Conservation (phyloP, 331 rosid species). For the Telfairia occidentalis region DNA sequence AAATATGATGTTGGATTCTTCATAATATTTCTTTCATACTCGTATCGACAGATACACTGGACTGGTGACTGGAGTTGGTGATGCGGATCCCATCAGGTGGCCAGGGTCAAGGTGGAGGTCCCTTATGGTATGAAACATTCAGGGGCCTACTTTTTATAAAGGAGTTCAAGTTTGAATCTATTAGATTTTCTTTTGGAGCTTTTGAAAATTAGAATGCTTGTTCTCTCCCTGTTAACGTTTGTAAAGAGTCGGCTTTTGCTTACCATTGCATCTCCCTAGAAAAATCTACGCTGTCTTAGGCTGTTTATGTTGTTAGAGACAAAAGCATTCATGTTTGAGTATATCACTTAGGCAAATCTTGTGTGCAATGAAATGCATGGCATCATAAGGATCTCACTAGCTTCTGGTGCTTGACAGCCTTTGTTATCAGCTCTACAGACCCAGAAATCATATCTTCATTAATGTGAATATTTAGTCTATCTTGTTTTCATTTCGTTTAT, state of each 20-base stretch:
- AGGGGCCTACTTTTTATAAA: background rate
- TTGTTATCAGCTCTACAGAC: background rate
- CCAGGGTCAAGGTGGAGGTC: constrained; percentile 92
- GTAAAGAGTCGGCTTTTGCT: background rate
- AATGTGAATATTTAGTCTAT: background rate
- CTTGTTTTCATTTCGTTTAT: no score
- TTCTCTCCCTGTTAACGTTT: background rate
- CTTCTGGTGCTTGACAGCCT: background rate
- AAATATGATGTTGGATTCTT: background rate
- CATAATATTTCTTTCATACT: background rate
- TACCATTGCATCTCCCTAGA: background rate
- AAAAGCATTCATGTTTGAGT: background rate
- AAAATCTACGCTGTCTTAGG: background rate
- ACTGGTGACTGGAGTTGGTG: constrained; percentile 54
- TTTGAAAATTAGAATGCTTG: background rate
- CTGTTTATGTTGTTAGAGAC: background rate
- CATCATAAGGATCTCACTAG: background rate
- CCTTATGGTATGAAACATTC: constrained; percentile 34
- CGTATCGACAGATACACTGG: constrained; percentile 56
- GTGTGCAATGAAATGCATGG: background rate
- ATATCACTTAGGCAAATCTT: background rate
- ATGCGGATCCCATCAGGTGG: constrained; percentile 77
- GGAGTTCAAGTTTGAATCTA: background rate
- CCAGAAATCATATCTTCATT: background rate
- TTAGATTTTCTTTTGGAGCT: background rate